Conservation (phyloP, 805 yeast species). For the Candida xiaguanensis region DNA sequence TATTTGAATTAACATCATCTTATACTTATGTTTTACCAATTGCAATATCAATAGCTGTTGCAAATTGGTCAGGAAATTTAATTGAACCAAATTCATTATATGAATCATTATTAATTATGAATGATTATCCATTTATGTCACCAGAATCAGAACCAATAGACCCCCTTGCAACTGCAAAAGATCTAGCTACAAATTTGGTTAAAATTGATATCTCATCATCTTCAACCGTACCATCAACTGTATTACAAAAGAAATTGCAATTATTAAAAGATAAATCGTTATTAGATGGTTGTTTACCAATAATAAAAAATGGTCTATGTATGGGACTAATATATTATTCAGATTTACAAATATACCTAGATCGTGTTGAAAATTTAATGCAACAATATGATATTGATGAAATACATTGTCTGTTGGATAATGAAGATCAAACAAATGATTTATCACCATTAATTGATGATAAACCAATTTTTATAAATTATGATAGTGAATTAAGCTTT, state of each 20-base stretch:
- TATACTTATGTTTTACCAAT: conserved; percentile 56
- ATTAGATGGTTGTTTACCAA: conserved; percentile 52
- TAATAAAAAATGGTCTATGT: conserved; percentile 31
- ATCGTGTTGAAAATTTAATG: conserved; percentile 33
- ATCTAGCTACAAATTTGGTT: conserved; percentile 23
- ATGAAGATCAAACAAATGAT: conserved; percentile 30
- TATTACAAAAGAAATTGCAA: conserved; percentile 30
- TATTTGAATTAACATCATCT: conserved; percentile 54
- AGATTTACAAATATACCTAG: conserved; percentile 50
- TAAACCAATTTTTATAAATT: conserved; percentile 45
- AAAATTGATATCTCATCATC: conserved; percentile 36
- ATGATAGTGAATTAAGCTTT: conserved; percentile 45
- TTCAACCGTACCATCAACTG: conserved; percentile 27
- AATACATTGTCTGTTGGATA: conserved; percentile 23
- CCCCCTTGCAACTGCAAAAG: conserved; percentile 27
- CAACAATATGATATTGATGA: conserved; percentile 25
- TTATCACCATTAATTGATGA: conserved; percentile 41
- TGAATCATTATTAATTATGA: conserved; percentile 43
- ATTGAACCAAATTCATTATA: conserved; percentile 50
- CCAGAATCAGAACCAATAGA: conserved; percentile 34
- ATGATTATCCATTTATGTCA: conserved; percentile 53
- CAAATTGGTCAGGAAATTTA: conserved; percentile 53
- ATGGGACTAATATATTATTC: conserved; percentile 49
- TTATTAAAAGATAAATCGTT: conserved; percentile 39
- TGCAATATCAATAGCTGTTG: conserved; percentile 52